phyloP scores from a whole-genome alignment of 345 rosid genomes.

The Salix viminalis region DNA sequence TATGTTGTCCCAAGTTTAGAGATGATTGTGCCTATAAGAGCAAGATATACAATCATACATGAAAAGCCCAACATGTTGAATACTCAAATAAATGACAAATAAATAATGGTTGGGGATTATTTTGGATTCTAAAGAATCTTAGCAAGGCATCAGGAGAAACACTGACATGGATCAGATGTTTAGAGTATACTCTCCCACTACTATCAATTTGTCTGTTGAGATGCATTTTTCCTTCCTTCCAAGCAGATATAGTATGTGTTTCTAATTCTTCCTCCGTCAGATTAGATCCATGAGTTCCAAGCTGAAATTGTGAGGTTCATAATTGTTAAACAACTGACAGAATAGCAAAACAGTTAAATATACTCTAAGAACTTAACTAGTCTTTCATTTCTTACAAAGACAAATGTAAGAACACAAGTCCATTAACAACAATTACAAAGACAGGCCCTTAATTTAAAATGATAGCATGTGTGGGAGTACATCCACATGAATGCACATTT shows the following conservation, averaged over 20 bases:
- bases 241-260: constrained; percentile 90
- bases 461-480: background rate
- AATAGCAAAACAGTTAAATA: too few relatives aligned
- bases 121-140: constrained; percentile 6
- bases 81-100: background rate
- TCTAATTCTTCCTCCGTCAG: constrained; percentile 88
- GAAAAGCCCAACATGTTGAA: background rate
- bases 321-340: background rate
- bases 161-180: constrained; percentile 59
- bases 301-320: constrained; percentile 37
- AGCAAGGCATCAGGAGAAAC: constrained; percentile 7
- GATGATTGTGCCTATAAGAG: background rate
- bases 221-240: constrained; percentile 85
- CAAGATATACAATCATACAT: background rate
- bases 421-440: too few relatives aligned
- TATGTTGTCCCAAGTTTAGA: background rate
- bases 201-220: constrained; percentile 69
- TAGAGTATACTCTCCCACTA: constrained; percentile 44
- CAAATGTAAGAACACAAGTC: too few relatives aligned
- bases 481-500: background rate
- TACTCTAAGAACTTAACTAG: too few relatives aligned
- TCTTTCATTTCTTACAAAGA: background rate
- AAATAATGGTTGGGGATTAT: background rate
- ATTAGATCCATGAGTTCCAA: constrained; percentile 75
- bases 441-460: background rate